These are phyloP conservation scores for Hansenula lynferdii DNA, from an alignment of 1,139 yeast species.

Conservation along the genomic window DNA sequence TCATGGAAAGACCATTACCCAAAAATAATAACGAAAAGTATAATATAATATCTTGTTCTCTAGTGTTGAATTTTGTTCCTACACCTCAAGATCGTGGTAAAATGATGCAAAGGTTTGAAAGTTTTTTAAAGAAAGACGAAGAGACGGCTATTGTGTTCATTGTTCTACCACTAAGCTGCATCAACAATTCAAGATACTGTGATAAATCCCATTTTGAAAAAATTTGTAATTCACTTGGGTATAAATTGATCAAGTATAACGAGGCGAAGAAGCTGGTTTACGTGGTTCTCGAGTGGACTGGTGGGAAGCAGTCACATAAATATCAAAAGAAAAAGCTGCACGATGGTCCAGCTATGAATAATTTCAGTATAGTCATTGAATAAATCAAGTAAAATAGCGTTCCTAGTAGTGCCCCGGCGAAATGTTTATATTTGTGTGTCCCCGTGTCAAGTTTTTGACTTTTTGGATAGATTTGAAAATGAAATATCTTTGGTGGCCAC, in stretches of 20 bases:
- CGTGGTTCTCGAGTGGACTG: slow-evolving; percentile 57
- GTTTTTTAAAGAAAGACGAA: slow-evolving; percentile 41
- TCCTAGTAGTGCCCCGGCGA: too few species aligned
- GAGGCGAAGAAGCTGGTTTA: slow-evolving; percentile 76
- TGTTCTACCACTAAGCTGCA: slow-evolving; percentile 87
- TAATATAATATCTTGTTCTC: slow-evolving; percentile 71
- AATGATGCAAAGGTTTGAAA: slow-evolving; percentile 60
- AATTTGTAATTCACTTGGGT: slow-evolving; percentile 60
- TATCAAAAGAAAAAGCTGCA: slow-evolving; percentile 43
- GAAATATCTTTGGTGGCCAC: too few species aligned
- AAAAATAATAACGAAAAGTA: slow-evolving; percentile 38
- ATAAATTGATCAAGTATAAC: slow-evolving; percentile 39
- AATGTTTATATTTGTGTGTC: too few species aligned
- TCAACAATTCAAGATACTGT: slow-evolving; percentile 75
- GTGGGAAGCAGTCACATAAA: slow-evolving; percentile 17
- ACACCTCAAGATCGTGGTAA: slow-evolving; percentile 65
- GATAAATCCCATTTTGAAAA: slow-evolving; percentile 35
- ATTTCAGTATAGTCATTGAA: slow-evolving; percentile 44
- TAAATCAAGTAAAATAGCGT: neutral
- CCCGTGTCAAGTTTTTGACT: too few species aligned
- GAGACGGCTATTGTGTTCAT: slow-evolving; percentile 46
- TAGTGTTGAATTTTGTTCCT: slow-evolving; percentile 87
- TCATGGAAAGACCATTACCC: slow-evolving; percentile 74
- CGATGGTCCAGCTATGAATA: slow-evolving; percentile 54
- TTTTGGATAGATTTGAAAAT: too few species aligned